Conservation (phyloP, 805 yeast species). For the Saccharomyces jurei region DNA sequence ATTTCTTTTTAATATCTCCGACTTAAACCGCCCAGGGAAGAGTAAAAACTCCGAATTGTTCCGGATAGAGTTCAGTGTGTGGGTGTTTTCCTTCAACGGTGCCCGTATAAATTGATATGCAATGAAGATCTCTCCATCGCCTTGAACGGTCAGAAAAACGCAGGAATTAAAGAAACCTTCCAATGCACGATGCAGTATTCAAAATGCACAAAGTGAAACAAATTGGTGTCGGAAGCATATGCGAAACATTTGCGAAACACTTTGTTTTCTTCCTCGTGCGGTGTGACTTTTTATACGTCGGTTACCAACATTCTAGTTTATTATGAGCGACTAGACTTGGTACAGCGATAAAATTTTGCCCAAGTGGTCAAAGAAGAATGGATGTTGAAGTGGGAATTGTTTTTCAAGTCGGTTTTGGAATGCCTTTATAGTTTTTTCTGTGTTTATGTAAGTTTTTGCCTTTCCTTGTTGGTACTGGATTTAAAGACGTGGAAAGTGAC, state of each 20-base stretch:
- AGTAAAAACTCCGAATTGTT: not conserved
- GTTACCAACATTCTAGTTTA: not conserved
- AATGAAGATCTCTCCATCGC: not conserved
- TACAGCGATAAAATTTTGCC: not conserved
- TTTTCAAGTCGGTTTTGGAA: too few species aligned
- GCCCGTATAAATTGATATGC: not conserved
- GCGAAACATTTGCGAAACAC: not conserved
- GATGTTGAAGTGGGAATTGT: too few species aligned
- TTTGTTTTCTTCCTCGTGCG: not conserved
- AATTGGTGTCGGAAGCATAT: not conserved
- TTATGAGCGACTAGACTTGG: not conserved
- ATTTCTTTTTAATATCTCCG: not conserved
- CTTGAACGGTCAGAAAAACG: not conserved
- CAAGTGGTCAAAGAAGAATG: too few species aligned
- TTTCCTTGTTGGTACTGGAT: too few species aligned
- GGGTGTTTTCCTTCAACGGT: not conserved
- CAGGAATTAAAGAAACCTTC: not conserved
- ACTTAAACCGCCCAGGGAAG: not conserved
- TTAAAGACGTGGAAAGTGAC: not conserved
- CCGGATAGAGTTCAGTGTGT: not conserved
- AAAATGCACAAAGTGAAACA: not conserved
- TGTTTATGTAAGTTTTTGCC: too few species aligned
- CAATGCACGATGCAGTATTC: not conserved
- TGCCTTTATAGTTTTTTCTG: too few species aligned
- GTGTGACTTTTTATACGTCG: not conserved